A percentile compares a stretch with the other conserved stretches of the same genome.
These are phyloP conservation scores for Senna tora DNA, from an alignment of 306 rosid genomes.

Conservation along the genomic window DNA sequence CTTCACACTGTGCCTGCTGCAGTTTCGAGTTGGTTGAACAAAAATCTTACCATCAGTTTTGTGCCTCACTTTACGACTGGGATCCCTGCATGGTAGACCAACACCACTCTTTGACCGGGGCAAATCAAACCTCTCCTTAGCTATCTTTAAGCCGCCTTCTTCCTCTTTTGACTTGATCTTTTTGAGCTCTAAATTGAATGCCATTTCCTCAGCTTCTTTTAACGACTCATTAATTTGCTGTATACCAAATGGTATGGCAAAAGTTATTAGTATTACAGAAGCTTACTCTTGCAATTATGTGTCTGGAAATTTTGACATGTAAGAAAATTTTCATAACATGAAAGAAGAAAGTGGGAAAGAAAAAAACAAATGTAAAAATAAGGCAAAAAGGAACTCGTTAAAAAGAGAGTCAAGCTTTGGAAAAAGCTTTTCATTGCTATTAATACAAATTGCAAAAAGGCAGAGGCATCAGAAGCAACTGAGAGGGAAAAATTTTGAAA, in stretches of 20 bases:
- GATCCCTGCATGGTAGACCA: constrained; percentile 36
- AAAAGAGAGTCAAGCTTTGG: background rate
- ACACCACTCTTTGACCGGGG: constrained; percentile 43
- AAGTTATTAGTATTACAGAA: constrained; percentile 6
- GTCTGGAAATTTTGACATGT: constrained; percentile 25
- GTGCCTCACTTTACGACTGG: constrained; percentile 33
- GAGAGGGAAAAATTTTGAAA: background rate
- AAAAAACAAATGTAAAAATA: background rate
- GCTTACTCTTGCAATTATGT: background rate
- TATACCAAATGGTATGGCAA: constrained; percentile 27
- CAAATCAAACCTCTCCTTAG: constrained; percentile 42
- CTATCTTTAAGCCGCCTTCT: constrained; percentile 47
- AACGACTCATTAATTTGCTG: constrained; percentile 37
- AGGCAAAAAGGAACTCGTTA: constrained; percentile 1
- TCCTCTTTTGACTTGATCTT: constrained; percentile 50
- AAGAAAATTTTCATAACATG: constrained; percentile 16
- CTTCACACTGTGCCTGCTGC: constrained; percentile 39
- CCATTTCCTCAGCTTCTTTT: constrained; percentile 54
- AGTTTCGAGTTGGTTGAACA: constrained; percentile 24
- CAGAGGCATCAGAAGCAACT: constrained; percentile 18
- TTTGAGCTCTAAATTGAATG: constrained; percentile 49
- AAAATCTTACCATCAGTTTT: constrained; percentile 38
- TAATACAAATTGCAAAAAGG: background rate
- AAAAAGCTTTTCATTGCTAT: background rate
- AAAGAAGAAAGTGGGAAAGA: constrained; percentile 14